phyloP scores from a whole-genome alignment of 2,329 filamentous ascomycete species.

The Diplodia corticola region DNA sequence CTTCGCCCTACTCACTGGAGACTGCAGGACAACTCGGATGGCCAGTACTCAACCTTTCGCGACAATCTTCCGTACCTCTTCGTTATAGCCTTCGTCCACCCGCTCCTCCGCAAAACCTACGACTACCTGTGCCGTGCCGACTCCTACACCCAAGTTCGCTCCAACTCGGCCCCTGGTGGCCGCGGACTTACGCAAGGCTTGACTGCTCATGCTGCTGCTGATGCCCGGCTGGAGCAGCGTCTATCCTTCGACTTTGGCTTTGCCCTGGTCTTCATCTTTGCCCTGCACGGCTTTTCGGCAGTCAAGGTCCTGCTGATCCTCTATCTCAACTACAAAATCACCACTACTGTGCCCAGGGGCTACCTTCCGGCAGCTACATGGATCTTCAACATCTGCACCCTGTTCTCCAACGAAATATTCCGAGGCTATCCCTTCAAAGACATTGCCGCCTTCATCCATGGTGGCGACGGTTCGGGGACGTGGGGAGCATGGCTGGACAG shows the following conservation, averaged over 20 bases:
- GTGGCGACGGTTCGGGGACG: constrained; percentile 44
- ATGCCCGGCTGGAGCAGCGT: constrained; percentile 61
- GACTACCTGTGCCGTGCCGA: constrained; percentile 53
- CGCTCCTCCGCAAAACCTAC: constrained; percentile 72
- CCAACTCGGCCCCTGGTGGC: constrained; percentile 34
- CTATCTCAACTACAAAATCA: constrained; percentile 77
- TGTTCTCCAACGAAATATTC: constrained; percentile 88
- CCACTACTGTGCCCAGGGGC: constrained; percentile 66
- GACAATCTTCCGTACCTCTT: constrained; percentile 81
- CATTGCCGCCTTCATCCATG: constrained; percentile 49
- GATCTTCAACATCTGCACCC: constrained; percentile 79
- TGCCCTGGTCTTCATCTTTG: constrained; percentile 73
- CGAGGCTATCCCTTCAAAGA: constrained; percentile 72
- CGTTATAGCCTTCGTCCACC: constrained; percentile 73
- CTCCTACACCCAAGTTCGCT: constrained; percentile 47
- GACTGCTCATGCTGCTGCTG: constrained; percentile 52
- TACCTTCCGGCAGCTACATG: constrained; percentile 78
- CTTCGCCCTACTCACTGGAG: neutral
- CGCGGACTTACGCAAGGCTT: constrained; percentile 42
- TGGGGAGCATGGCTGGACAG: constrained; percentile 75
- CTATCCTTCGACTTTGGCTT: constrained; percentile 82
- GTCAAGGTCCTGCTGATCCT: constrained; percentile 81
- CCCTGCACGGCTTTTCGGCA: constrained; percentile 81
- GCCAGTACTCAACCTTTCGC: constrained; percentile 83
- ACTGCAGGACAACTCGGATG: constrained; percentile 78